A percentile compares a stretch with the other conserved stretches of the same genome.
Evolutionary conservation across 139 green algal genomes (phyloP).

Genomic region (Asterochloris erici): DNA sequence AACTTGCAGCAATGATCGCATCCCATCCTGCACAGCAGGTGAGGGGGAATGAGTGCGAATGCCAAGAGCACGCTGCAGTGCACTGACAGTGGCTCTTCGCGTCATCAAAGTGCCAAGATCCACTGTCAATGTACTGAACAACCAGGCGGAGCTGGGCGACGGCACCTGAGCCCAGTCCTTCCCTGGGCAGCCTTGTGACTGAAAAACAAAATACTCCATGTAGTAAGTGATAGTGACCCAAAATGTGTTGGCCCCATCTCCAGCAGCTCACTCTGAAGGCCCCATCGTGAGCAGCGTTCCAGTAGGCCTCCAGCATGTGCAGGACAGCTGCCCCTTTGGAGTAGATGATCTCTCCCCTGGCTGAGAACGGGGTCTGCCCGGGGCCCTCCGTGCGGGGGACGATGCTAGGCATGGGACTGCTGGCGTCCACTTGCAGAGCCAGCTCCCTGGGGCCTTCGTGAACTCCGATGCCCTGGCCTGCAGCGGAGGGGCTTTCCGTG

Average conservation of each 20-base stretch:
- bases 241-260: too few relatives aligned
- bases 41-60: neutral
- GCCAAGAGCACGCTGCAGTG: neutral
- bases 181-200: too few relatives aligned
- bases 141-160: neutral
- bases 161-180: too few relatives aligned
- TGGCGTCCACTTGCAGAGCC: neutral
- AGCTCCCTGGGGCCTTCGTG: constrained; percentile 22
- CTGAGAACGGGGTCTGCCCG: neutral
- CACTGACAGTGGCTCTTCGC: neutral
- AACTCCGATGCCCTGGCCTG: constrained; percentile 3
- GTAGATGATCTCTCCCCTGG: constrained; percentile 14
- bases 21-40: neutral
- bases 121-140: neutral
- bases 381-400: neutral
- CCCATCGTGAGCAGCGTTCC: neutral
- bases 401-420: constrained; percentile 1
- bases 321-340: constrained; percentile 22
- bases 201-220: too few relatives aligned
- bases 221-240: too few relatives aligned
- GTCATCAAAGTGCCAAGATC: neutral
- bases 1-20: neutral
- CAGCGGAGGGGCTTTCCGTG: too few relatives aligned
- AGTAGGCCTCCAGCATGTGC: constrained; percentile 20
- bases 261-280: constrained; percentile 1